Conservation (phyloP, 352 stramenopile genomes). For the Aphanomyces stellatus region DNA sequence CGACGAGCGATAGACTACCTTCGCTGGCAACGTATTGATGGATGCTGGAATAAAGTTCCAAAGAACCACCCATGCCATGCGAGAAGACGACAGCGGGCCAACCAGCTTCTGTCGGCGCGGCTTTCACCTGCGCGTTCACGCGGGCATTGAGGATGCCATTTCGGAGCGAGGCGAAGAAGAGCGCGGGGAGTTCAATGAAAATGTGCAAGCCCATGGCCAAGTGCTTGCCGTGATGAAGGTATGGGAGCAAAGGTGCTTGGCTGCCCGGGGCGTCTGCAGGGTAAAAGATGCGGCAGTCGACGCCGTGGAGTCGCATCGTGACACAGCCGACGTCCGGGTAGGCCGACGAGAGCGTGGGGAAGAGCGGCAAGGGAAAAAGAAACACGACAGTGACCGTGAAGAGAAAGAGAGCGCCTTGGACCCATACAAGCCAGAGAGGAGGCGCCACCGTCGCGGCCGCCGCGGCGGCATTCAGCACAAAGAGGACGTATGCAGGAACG, state of each 20-base stretch:
- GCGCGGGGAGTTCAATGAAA: constrained; percentile 40
- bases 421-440: background rate
- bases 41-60: constrained; percentile 55
- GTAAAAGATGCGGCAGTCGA: constrained; percentile 66
- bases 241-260: constrained; percentile 19
- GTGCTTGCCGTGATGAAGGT: constrained; percentile 49
- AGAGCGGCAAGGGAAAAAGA: constrained; percentile 11
- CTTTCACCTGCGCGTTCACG: constrained; percentile 28
- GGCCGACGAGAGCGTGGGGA: background rate
- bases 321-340: constrained; percentile 29
- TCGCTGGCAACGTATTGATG: constrained; percentile 60
- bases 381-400: background rate
- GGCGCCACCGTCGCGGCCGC: background rate
- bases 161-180: constrained; percentile 43
- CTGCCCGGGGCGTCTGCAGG: constrained; percentile 21
- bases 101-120: constrained; percentile 15
- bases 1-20: constrained; percentile 19
- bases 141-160: constrained; percentile 41
- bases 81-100: constrained; percentile 58
- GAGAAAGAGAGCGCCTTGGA: background rate
- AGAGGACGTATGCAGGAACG: background rate
- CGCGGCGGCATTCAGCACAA: background rate
- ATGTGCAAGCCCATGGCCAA: constrained; percentile 36
- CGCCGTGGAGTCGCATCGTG: constrained; percentile 28
- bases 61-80: constrained; percentile 42